Evolutionary conservation across 2,329 filamentous ascomycete genomes (phyloP).

Genomic region (Nigrograna mackinnonii): DNA sequence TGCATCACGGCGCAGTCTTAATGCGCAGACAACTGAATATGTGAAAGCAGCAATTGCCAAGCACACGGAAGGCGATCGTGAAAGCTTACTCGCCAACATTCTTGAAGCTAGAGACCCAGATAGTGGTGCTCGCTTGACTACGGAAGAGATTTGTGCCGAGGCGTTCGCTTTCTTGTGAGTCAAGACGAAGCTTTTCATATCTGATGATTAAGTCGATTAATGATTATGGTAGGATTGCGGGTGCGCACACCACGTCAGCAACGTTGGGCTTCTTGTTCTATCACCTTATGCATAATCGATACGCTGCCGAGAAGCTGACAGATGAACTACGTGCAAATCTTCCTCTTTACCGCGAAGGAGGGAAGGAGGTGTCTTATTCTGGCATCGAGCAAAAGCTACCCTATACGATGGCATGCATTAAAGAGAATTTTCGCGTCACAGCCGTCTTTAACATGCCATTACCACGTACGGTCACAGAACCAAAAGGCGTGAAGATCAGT

Average conservation of each 20-base stretch:
- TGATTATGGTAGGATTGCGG: background rate
- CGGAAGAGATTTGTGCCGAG: background rate
- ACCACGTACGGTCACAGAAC: background rate
- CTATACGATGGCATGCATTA: background rate
- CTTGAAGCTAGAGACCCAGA: background rate
- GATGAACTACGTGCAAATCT: no score
- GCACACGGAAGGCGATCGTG: background rate
- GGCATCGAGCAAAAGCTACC: background rate
- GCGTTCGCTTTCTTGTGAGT: background rate
- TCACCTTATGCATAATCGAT: background rate
- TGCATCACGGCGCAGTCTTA: background rate
- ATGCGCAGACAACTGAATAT: background rate
- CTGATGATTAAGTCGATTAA: no score
- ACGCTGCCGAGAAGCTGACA: background rate
- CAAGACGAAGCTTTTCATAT: no score
- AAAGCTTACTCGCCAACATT: background rate
- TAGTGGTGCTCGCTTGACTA: background rate
- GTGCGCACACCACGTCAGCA: background rate
- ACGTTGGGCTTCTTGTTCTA: background rate
- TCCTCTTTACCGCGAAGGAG: no score
- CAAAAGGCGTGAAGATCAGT: background rate
- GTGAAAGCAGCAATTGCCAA: background rate
- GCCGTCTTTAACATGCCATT: background rate
- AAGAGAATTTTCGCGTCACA: background rate
- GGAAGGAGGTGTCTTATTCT: no score